A percentile compares a stretch with the other conserved stretches of the same genome.
Evolutionary conservation across 164 flowering plant genomes (phyloP).

Genomic region (Piper betle): DNA sequence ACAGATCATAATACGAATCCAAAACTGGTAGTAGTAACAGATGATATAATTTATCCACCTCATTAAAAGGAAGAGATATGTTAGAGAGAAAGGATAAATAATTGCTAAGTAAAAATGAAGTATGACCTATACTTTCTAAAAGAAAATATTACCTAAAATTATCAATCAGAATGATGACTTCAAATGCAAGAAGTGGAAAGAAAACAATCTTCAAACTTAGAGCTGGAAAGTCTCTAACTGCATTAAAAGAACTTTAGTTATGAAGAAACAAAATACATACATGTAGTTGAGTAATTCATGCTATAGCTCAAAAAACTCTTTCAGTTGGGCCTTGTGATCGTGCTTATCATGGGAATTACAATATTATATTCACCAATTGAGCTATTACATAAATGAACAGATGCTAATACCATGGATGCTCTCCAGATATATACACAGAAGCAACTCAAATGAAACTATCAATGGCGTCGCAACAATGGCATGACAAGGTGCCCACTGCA

Average conservation of each 20-base stretch:
- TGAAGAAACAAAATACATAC: neutral
- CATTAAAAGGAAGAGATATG: too few species aligned
- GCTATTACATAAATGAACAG: neutral
- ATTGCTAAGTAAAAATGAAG: neutral
- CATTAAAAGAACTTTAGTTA: conserved; percentile 1
- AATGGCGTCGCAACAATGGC: conserved; percentile 74
- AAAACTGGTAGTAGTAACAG: too few species aligned
- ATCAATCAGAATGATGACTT: conserved; percentile 61
- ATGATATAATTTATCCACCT: too few species aligned
- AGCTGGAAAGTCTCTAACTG: conserved; percentile 32
- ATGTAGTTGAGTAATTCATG: neutral
- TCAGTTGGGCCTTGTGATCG: too few species aligned
- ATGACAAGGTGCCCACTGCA: conserved; percentile 98
- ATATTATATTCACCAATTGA: too few species aligned
- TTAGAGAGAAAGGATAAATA: neutral
- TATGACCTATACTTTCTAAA: neutral
- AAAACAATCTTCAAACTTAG: conserved; percentile 84
- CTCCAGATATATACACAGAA: conserved; percentile 83
- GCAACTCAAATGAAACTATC: conserved; percentile 81
- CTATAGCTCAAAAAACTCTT: neutral
- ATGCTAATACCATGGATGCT: conserved; percentile 49
- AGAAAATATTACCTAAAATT: conserved; percentile 58
- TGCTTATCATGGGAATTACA: too few species aligned
- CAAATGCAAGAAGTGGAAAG: conserved; percentile 73
- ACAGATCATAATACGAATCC: too few species aligned